Conservation (phyloP, 1,284 basidiomycete species). For the Cronartium ribicola region DNA sequence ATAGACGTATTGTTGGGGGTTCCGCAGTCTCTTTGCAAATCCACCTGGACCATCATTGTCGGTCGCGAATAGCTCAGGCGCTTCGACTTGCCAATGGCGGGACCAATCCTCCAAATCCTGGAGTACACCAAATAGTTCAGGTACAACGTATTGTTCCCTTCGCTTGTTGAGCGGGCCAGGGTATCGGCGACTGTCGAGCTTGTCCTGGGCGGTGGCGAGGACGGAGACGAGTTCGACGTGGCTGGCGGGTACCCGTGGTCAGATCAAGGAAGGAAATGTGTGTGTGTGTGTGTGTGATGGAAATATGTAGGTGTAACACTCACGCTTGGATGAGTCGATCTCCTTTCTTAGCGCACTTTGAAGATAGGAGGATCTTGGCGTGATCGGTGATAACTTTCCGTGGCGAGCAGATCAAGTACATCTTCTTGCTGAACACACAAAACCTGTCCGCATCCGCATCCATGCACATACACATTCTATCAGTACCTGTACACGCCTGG, state of each 20-base stretch:
- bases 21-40: neutral
- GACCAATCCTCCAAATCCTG: conserved; percentile 14
- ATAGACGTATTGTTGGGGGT: conserved; percentile 14
- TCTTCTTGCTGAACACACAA: conserved; percentile 26
- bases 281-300: neutral
- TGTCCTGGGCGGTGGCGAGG: conserved; percentile 13
- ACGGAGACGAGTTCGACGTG: conserved; percentile 16
- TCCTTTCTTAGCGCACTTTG: conserved; percentile 3
- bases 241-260: neutral
- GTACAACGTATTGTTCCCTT: neutral
- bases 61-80: conserved; percentile 10
- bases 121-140: conserved; percentile 6
- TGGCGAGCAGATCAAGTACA: conserved; percentile 31
- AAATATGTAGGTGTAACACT: neutral
- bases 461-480: neutral
- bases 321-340: conserved; percentile 21
- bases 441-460: conserved; percentile 1
- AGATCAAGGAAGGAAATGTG: neutral
- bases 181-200: conserved; percentile 9
- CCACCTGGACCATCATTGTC: conserved; percentile 4
- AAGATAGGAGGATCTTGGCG: conserved; percentile 2
- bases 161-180: neutral
- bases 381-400: conserved; percentile 13
- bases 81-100: conserved; percentile 2
- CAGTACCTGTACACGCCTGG: neutral